Evolutionary conservation across 345 rosid species (phyloP).

Genomic region (Eucalyptus pauciflora): DNA sequence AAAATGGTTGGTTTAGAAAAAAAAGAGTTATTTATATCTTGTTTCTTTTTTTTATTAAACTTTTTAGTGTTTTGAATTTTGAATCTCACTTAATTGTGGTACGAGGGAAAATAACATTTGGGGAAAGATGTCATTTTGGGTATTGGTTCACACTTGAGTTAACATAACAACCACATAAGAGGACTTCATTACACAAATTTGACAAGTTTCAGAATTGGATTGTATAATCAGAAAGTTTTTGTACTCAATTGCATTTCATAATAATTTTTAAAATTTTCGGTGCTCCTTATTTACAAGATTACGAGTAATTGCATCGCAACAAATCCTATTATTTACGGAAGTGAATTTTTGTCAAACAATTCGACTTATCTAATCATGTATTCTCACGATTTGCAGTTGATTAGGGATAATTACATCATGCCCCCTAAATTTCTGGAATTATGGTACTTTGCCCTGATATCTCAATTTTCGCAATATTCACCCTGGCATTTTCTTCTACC

Average conservation of each 20-base stretch:
- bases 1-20: neutral
- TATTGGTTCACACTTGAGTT: fast-evolving
- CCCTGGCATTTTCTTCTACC: fast-evolving
- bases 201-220: fast-evolving
- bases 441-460: neutral
- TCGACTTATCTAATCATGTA: neutral
- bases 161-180: fast-evolving
- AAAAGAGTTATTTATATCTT: neutral
- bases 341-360: too few relatives aligned
- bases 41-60: too few relatives aligned
- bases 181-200: fast-evolving
- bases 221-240: fast-evolving
- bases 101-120: fast-evolving
- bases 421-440: neutral
- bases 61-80: too few relatives aligned
- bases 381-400: neutral
- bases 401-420: neutral
- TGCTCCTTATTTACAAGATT: neutral
- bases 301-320: fast-evolving
- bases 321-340: fast-evolving
- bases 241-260: fast-evolving
- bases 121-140: fast-evolving
- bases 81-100: neutral
- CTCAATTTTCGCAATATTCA: neutral
- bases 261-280: too few relatives aligned